These are phyloP conservation scores for Nymphaea thermarum DNA, from an alignment of 164 flowering plant species.

Conservation along the genomic window DNA sequence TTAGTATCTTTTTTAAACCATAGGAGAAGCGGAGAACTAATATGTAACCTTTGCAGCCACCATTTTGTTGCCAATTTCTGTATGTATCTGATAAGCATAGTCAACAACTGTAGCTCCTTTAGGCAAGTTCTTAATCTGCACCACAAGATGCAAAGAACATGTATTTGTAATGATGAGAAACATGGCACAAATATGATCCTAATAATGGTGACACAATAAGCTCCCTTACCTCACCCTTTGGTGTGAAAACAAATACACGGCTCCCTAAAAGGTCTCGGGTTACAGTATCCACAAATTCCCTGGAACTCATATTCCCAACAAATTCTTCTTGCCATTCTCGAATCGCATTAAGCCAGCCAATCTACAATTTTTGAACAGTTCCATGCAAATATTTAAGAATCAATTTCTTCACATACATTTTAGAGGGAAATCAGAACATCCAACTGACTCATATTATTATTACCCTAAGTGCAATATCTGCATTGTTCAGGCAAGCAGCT, in stretches of 20 bases:
- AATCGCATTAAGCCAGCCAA: constrained; percentile 98
- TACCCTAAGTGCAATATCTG: constrained; percentile 93
- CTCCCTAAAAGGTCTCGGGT: constrained; percentile 91
- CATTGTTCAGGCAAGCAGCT: constrained; percentile 63
- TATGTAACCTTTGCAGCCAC: constrained; percentile 91
- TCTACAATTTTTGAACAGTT: constrained; percentile 27
- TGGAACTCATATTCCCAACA: constrained; percentile 98
- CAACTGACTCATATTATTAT: background rate
- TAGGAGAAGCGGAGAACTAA: background rate
- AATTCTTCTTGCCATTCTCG: constrained; percentile 99
- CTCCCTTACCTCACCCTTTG: constrained; percentile 80
- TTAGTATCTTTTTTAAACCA: background rate
- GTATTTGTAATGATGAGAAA: background rate
- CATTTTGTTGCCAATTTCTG: constrained; percentile 98
- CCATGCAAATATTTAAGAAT: background rate
- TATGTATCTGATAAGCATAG: constrained; percentile 96
- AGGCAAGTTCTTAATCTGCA: constrained; percentile 88
- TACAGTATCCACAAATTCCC: constrained; percentile 93
- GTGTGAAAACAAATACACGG: constrained; percentile 95
- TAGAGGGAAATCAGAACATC: background rate
- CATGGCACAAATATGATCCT: background rate
- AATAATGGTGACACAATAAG: background rate
- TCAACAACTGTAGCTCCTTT: constrained; percentile 93
- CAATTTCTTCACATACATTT: background rate
- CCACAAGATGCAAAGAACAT: background rate